phyloP scores from a whole-genome alignment of 805 yeast species.

The Candida tallmaniae region DNA sequence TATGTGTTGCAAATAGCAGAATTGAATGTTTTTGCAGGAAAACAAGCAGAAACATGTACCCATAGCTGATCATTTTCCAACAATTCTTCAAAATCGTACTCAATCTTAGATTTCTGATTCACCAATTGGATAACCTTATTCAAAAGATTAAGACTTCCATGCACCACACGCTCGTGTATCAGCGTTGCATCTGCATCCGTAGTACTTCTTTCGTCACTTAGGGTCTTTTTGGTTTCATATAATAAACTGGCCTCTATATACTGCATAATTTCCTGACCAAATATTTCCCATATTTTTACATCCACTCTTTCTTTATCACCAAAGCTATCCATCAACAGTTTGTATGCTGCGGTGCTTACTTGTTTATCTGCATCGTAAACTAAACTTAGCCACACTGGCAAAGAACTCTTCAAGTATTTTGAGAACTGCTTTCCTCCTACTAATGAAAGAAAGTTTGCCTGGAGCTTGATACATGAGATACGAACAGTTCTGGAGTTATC shows the following conservation, averaged over 20 bases:
- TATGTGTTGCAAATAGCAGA: slow-evolving; percentile 27
- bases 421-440: slow-evolving; percentile 54
- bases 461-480: slow-evolving; percentile 56
- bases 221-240: slow-evolving; percentile 54
- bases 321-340: slow-evolving; percentile 51
- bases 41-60: slow-evolving; percentile 26
- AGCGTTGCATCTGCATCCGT: slow-evolving; percentile 60
- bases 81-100: slow-evolving; percentile 16
- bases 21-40: slow-evolving; percentile 22
- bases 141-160: slow-evolving; percentile 48
- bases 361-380: slow-evolving; percentile 62
- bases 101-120: slow-evolving; percentile 7
- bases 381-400: slow-evolving; percentile 74
- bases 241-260: slow-evolving; percentile 49
- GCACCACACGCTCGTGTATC: slow-evolving; percentile 57
- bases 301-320: slow-evolving; percentile 46
- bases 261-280: slow-evolving; percentile 51
- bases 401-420: slow-evolving; percentile 63
- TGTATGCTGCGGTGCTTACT: slow-evolving; percentile 49
- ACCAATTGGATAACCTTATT: slow-evolving; percentile 24
- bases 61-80: slow-evolving; percentile 28
- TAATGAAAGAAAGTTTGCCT: slow-evolving; percentile 42
- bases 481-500: slow-evolving; percentile 70
- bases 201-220: slow-evolving; percentile 72
- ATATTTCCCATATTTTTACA: slow-evolving; percentile 53